Evolutionary conservation across 1,139 yeast genomes (phyloP), one percentile per base, ranked within the genome.

Genomic region (Geotrichum candidum): DNA sequence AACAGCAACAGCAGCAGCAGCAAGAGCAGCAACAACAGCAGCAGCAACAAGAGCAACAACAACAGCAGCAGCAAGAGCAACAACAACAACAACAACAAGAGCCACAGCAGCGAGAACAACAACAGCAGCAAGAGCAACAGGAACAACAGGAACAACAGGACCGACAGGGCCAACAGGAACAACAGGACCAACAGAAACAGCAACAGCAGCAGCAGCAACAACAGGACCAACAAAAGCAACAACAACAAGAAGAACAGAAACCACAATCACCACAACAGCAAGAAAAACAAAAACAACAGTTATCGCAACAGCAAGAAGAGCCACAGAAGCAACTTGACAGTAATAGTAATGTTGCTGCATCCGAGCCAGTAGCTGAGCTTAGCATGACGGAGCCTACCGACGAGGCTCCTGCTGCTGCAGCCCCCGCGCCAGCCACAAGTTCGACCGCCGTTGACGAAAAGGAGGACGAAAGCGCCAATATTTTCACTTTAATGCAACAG

Each of bases 401-500:
- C 25, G 33, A 31, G 35, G 9, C 35, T 9, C 15, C 13, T 13
- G 18, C 15, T 3, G 27, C 13, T 10, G 18, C 27, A 29, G 46
- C 22, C 46, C 18, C 22, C 5, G 41, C 18, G 7, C 13, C 31
- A 3, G 25, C 15, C 29, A 33, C 57, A n/a, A 25, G n/a, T n/a
- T 35, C 15, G 15, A 25, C 38, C 6, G 25, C 51, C 5, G 25
- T 33, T 15, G 41, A 41, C 18, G 59, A 59, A 22, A 52, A 46
- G 35, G 62, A 59, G 31, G 62, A 59, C n/a, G 62, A 59, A 31
- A 57, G 56, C 33, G 57, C 58, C 18, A 57, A 60, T 35, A 29
- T 59, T 50, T 23, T 59, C 25, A 54, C 59, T 18, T 31, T 59
- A 45, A 59, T 59, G 59, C 58, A 55, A 35, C 58, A 59, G 31